Evolutionary conservation across 169 alveolate genomes (phyloP).

Genomic region (Neospora caninum): DNA sequence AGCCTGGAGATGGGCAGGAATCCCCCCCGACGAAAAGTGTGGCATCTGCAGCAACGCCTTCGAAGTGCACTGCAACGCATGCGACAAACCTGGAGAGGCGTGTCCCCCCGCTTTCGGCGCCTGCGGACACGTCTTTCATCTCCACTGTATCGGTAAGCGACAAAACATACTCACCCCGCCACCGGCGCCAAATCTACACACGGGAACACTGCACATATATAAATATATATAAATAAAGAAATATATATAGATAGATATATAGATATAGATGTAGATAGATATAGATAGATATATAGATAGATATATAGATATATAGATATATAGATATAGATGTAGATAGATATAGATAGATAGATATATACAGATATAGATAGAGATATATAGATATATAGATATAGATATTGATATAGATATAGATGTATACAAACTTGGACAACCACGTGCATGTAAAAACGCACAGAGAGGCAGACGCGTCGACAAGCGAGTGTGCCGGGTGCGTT

Average conservation of each 20-base stretch:
- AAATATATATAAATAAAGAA: not conserved
- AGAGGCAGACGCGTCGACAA: no score
- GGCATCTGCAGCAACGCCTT: conserved; percentile 80
- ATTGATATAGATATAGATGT: not conserved
- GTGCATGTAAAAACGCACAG: no score
- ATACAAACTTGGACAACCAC: no score
- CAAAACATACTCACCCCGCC: no score
- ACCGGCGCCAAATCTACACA: no score
- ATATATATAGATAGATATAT: not conserved
- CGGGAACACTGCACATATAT: no score
- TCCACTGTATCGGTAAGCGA: conserved; percentile 83
- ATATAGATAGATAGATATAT: not conserved
- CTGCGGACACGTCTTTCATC: conserved; percentile 84
- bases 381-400: not conserved
- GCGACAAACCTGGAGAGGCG: conserved; percentile 81
- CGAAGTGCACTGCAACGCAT: conserved; percentile 78
- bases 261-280: not conserved
- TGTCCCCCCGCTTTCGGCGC: conserved; percentile 86
- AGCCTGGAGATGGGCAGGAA: conserved; percentile 62
- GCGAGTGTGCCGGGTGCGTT: no score
- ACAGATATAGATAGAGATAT: not conserved
- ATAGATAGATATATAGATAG: not conserved
- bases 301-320: not conserved
- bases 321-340: not conserved
- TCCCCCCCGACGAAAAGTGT: conserved; percentile 67